Percentiles rank a stretch among this genome's conserved stretches.
Conservation (phyloP, 352 stramenopile genomes). For the Globisporangium emineosum region DNA sequence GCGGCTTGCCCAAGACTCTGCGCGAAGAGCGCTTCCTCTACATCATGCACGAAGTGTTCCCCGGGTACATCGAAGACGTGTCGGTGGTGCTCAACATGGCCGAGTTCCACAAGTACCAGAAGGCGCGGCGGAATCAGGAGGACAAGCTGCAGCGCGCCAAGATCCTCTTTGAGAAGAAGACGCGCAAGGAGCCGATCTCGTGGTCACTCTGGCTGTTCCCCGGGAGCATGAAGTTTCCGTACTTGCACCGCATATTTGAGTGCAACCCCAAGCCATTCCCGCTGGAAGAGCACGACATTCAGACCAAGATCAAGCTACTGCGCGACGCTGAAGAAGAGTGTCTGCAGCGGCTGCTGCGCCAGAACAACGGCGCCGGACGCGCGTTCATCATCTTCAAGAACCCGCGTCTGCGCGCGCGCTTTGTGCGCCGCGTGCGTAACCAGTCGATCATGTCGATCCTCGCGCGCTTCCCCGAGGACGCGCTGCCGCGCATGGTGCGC, state of each 20-base stretch:
- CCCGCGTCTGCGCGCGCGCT: slow-evolving; percentile 60
- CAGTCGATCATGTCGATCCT: slow-evolving; percentile 77
- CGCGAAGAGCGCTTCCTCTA: slow-evolving; percentile 73
- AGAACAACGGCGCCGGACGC: slow-evolving; percentile 70
- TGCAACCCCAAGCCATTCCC: slow-evolving; percentile 42
- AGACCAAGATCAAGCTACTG: slow-evolving; percentile 52
- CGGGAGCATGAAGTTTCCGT: slow-evolving; percentile 71
- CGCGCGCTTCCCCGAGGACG: slow-evolving; percentile 60
- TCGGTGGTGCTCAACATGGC: slow-evolving; percentile 80
- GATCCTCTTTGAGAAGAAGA: slow-evolving; percentile 41
- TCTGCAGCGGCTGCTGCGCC: slow-evolving; percentile 53
- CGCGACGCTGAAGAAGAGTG: slow-evolving; percentile 47
- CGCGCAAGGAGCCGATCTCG: slow-evolving; percentile 39
- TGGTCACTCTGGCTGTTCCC: slow-evolving; percentile 69
- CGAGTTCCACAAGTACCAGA: slow-evolving; percentile 65
- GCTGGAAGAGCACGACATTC: slow-evolving; percentile 31
- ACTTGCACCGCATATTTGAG: slow-evolving; percentile 48
- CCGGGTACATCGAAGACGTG: slow-evolving; percentile 76
- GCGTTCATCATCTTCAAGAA: slow-evolving; percentile 85
- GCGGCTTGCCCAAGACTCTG: slow-evolving; percentile 68
- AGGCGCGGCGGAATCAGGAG: slow-evolving; percentile 43
- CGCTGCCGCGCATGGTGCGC: slow-evolving; percentile 53
- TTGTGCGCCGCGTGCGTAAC: slow-evolving; percentile 72
- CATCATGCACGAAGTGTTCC: slow-evolving; percentile 80
- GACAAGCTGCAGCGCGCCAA: slow-evolving; percentile 55